phyloP scores from a whole-genome alignment of 345 rosid species.

The Eucalyptus microcorys region DNA sequence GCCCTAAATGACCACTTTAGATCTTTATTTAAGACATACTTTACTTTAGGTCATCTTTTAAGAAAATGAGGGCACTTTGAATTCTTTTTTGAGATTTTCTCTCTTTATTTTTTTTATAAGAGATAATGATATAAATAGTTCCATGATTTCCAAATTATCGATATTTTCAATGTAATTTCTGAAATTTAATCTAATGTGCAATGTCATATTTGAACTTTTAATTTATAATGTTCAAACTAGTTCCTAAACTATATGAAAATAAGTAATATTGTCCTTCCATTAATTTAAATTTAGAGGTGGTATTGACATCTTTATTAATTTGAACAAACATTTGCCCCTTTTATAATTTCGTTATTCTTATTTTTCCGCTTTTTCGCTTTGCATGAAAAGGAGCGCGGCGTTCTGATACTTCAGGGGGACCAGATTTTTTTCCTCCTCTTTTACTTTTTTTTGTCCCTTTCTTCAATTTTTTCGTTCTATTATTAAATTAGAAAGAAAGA shows the following conservation, averaged over 20 bases:
- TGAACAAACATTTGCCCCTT: not conserved
- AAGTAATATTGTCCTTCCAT: too few relatives aligned
- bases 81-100: rapidly evolving
- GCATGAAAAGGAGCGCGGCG: not conserved
- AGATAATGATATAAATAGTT: too few relatives aligned
- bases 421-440: not conserved
- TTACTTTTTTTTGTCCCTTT: too few relatives aligned
- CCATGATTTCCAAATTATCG: rapidly evolving
- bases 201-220: too few relatives aligned
- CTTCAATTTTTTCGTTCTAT: not conserved
- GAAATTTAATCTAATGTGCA: rapidly evolving
- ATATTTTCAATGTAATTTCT: too few relatives aligned
- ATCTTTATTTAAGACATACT: rapidly evolving
- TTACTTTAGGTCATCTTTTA: rapidly evolving
- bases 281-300: too few relatives aligned
- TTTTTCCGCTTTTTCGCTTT: not conserved
- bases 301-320: too few relatives aligned
- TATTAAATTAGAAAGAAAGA: not conserved
- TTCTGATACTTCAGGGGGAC: not conserved
- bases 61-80: rapidly evolving
- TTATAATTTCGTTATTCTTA: not conserved
- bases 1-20: too few relatives aligned
- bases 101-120: too few relatives aligned
- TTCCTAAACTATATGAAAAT: too few relatives aligned
- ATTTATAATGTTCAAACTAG: too few relatives aligned